Base-by-base conservation (phyloP, 306 rosid species). In the Leucaena leucocephala region DNA sequence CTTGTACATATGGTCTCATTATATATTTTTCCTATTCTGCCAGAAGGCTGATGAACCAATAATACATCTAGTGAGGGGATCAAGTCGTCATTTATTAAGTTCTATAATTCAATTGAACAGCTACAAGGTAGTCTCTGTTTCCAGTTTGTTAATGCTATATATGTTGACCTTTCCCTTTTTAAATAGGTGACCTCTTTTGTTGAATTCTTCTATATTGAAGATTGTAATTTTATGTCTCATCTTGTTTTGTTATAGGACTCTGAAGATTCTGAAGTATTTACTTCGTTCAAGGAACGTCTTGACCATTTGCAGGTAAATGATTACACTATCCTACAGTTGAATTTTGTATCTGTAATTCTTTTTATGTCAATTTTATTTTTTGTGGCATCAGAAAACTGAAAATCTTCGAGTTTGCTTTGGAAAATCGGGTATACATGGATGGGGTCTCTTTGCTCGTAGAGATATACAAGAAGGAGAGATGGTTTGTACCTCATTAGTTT, bases 341-440 rank as follows among this genome's bases (percentile, higher is more conserved):
- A 76, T 59, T 68, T 44, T 68, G 73, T 33, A 27, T 27, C 27
- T 13, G 8, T 6, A 35, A 2, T 21, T 44, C 0, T 8, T 44
- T 68, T 68, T 35, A 39, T 19, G 17, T 19, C 72, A 67, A 35
- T 83, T 72, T 65, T 19, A 12, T 71, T 34, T 77, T 55, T 78
- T 71, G 42, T 39, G 72, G 80, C 65, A 83, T 54, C 91, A 95
- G 99, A 90, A 80, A 90, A 91, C 84, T 70, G 99, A 95, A 83
- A 89, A 76, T 64, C 86, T 69, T 77, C 86, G 93, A 68, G 84
- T 95, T 80, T 87, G 98, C 93, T 93, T 89, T n/a, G 98, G 99
- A 74, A 95, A 93, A 83, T 95, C 99, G 27, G 97, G 97, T 39
- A 95, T 95, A 86, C 99, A 95, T 89, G 98, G 99, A 85, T 95